A percentile compares a stretch with the other conserved stretches of the same genome.
Conservation (phyloP, 192 early-diverging fungal genomes). For the Umbelopsis isabellina region DNA sequence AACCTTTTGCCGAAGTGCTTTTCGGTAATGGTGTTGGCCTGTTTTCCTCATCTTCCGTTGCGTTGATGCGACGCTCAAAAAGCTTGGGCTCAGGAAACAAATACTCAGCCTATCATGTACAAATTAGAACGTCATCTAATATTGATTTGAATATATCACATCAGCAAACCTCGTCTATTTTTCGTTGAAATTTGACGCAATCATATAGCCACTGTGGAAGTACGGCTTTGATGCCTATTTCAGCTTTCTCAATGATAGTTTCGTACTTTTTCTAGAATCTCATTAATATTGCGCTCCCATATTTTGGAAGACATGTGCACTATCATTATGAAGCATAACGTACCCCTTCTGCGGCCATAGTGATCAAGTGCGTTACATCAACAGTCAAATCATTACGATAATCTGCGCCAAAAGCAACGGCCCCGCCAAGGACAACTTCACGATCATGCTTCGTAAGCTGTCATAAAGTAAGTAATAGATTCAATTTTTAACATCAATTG, state of each 20-base stretch:
- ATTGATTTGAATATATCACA: constrained; percentile 43
- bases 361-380: constrained; percentile 50
- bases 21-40: neutral
- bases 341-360: constrained; percentile 28
- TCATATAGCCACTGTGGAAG: constrained; percentile 76
- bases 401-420: constrained; percentile 40
- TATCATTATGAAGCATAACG: neutral
- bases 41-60: neutral
- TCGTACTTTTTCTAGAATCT: constrained; percentile 46
- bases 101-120: constrained; percentile 1
- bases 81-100: constrained; percentile 7
- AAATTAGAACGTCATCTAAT: neutral
- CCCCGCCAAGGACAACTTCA: constrained; percentile 44
- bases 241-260: constrained; percentile 41
- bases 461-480: constrained; percentile 7
- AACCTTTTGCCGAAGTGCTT: constrained; percentile 20
- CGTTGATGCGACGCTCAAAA: constrained; percentile 6
- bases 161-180: constrained; percentile 52
- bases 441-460: constrained; percentile 39
- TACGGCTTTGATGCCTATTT: constrained; percentile 58
- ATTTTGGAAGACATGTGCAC: no score
- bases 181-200: constrained; percentile 55
- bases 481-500: neutral
- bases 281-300: neutral
- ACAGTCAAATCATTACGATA: constrained; percentile 32